Conservation (phyloP, 768 basidiomycete species). For the Trametes cubensis region DNA sequence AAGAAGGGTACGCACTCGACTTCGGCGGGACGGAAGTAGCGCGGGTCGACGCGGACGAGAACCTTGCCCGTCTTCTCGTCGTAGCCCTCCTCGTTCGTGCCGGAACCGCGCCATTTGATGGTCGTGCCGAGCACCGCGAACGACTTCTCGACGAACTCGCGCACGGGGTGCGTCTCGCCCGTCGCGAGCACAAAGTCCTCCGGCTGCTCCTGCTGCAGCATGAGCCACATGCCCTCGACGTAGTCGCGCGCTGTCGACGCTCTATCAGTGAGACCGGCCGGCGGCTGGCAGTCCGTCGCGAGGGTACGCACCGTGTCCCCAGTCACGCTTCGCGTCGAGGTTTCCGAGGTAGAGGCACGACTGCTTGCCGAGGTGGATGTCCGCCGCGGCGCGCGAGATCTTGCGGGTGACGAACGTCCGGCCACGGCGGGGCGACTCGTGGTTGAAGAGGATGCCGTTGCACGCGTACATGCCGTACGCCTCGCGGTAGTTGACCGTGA, state of each 20-base stretch:
- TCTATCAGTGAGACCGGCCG: conserved; percentile 14
- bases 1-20: conserved; percentile 69
- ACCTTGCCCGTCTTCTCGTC: conserved; percentile 68
- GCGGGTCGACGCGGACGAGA: conserved; percentile 82
- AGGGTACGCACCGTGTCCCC: conserved; percentile 81
- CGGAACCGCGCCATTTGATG: conserved; percentile 79
- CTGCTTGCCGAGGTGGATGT: conserved; percentile 89
- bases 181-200: conserved; percentile 96
- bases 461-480: conserved; percentile 96
- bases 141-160: conserved; percentile 89
- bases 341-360: conserved; percentile 92
- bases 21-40: conserved; percentile 94
- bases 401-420: conserved; percentile 96
- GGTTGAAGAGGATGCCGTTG: conserved; percentile 97
- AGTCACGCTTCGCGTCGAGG: conserved; percentile 92
- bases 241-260: conserved; percentile 70
- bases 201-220: conserved; percentile 83
- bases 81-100: conserved; percentile 77
- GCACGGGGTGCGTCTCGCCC: conserved; percentile 93
- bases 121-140: conserved; percentile 69
- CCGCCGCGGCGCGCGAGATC: conserved; percentile 89
- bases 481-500: conserved; percentile 90
- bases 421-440: conserved; percentile 94
- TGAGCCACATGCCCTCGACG: conserved; percentile 97
- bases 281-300: background rate